phyloP scores from a whole-genome alignment of 202 grass and related monocot genomes.

The Panicum virgatum region DNA sequence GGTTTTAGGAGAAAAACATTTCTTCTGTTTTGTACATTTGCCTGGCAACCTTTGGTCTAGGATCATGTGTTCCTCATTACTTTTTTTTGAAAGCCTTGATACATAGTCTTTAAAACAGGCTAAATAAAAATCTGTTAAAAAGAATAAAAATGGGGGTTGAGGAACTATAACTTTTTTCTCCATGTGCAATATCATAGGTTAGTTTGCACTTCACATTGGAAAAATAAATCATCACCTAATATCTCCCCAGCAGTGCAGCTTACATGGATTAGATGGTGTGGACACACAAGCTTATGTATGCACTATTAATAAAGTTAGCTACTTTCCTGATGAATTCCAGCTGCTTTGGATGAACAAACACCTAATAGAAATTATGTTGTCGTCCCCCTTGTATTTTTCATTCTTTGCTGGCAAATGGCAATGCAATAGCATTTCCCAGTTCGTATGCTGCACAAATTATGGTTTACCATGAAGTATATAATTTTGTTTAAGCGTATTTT shows the following conservation, averaged over 20 bases:
- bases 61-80: neutral
- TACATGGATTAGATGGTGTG: neutral
- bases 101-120: neutral
- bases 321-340: neutral
- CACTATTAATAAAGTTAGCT: neutral
- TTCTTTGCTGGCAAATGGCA: neutral
- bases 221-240: neutral
- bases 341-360: conserved; percentile 2
- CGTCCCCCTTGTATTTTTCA: neutral
- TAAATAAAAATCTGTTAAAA: neutral
- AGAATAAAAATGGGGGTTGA: neutral
- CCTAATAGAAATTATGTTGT: neutral
- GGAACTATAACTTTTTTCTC: neutral
- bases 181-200: neutral
- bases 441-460: neutral
- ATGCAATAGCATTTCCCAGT: neutral
- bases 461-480: neutral
- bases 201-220: neutral
- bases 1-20: neutral
- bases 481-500: neutral
- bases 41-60: neutral
- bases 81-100: neutral
- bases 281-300: neutral
- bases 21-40: neutral
- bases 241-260: neutral